Percentiles rank a stretch among this genome's conserved stretches.
These are phyloP conservation scores for Mycena rosella DNA, from an alignment of 768 basidiomycete genomes.

Conservation along the genomic window DNA sequence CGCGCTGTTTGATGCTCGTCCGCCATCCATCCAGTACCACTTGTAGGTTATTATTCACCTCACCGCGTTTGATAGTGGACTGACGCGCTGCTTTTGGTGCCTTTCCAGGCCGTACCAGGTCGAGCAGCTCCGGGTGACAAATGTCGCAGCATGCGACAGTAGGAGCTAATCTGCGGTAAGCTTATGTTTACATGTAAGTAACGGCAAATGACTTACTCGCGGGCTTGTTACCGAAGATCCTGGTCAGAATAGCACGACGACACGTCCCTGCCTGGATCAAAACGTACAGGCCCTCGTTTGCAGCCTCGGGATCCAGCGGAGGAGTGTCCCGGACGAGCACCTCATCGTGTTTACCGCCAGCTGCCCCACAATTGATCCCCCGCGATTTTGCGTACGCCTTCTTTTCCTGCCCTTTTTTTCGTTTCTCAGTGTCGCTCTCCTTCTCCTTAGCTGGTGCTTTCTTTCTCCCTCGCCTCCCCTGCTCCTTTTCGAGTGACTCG, in stretches of 20 bases:
- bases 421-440: neutral
- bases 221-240: neutral
- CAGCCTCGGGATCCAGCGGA: slow-evolving; percentile 1
- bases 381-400: neutral
- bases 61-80: too few relatives aligned
- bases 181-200: too few relatives aligned
- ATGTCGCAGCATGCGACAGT: too few relatives aligned
- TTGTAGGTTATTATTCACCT: too few relatives aligned
- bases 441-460: neutral
- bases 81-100: too few relatives aligned
- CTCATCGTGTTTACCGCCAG: slow-evolving; percentile 1
- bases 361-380: neutral
- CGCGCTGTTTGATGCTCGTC: too few relatives aligned
- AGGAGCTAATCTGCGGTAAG: too few relatives aligned
- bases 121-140: too few relatives aligned
- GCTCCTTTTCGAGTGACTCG: neutral
- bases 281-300: slow-evolving; percentile 5
- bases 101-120: too few relatives aligned
- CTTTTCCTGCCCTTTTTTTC: neutral
- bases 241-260: neutral
- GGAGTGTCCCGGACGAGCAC: neutral
- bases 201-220: neutral
- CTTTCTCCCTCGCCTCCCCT: neutral
- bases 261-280: neutral
- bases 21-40: too few relatives aligned